Conservation (phyloP, 345 rosid genomes). For the Toxicodendron radicans region DNA sequence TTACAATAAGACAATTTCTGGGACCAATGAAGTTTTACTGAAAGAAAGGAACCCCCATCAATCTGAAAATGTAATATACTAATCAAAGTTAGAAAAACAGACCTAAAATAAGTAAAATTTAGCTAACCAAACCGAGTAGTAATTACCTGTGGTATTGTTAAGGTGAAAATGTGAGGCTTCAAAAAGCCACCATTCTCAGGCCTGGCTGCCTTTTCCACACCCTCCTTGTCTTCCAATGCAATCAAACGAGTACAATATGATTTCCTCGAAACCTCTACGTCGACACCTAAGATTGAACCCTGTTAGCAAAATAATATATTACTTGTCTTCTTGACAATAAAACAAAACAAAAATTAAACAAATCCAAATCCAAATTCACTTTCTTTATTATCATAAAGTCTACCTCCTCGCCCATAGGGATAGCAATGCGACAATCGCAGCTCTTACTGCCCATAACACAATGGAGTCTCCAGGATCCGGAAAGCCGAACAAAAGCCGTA, state of each 20-base stretch:
- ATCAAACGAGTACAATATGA: conserved; percentile 57
- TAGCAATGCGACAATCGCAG: conserved; percentile 81
- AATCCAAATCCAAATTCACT: background rate
- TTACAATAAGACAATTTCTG: conserved; percentile 60
- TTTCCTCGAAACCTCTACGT: conserved; percentile 64
- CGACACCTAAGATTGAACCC: conserved; percentile 98
- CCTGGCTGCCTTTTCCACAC: conserved; percentile 39
- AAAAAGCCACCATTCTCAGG: conserved; percentile 63
- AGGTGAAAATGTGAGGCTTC: conserved; percentile 65
- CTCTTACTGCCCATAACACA: conserved; percentile 87
- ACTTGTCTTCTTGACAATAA: conserved; percentile 11
- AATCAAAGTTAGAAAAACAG: background rate
- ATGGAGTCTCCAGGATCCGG: conserved; percentile 83
- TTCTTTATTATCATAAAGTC: background rate
- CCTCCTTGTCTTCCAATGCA: conserved; percentile 39
- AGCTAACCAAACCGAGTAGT: background rate
- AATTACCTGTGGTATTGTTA: conserved; percentile 72
- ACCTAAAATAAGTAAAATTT: background rate
- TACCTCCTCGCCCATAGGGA: conserved; percentile 95
- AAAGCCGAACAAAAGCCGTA: conserved; percentile 52
- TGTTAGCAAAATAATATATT: conserved; percentile 71
- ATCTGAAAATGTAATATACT: conserved; percentile 39
- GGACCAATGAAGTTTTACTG: conserved; percentile 70
- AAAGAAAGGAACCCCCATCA: conserved; percentile 79
- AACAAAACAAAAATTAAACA: background rate